Evolutionary conservation across 352 stramenopile genomes (phyloP).

Genomic region (Globisporangium alternatum): DNA sequence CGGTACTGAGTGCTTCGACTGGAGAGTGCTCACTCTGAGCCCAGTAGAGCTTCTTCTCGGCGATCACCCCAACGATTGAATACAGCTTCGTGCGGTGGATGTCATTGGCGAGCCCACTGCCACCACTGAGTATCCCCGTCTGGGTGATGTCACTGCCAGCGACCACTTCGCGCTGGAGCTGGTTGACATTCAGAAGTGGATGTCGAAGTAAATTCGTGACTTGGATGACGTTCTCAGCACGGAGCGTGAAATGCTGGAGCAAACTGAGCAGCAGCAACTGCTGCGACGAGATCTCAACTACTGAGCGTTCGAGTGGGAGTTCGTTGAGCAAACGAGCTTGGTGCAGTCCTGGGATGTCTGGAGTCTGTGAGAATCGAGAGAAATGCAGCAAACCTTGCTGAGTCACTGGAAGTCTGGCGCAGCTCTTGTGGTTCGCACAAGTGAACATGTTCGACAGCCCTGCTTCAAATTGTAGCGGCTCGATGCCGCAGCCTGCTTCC

Average conservation of each 20-base stretch:
- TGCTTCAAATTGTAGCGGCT: slow-evolving; percentile 11
- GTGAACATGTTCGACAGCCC: background rate
- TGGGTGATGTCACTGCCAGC: background rate
- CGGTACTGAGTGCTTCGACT: slow-evolving; percentile 11
- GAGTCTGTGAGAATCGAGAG: background rate
- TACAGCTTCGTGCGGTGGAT: slow-evolving; percentile 36
- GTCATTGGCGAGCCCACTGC: slow-evolving; percentile 10
- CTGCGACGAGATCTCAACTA: background rate
- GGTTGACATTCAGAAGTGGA: slow-evolving; percentile 11
- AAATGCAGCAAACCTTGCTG: slow-evolving; percentile 11
- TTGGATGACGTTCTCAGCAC: slow-evolving; percentile 23
- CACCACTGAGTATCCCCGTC: slow-evolving; percentile 1
- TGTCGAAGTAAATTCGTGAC: slow-evolving; percentile 25
- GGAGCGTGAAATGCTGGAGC: slow-evolving; percentile 21
- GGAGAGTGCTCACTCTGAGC: slow-evolving; percentile 13
- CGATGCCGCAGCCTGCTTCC: slow-evolving; percentile 1
- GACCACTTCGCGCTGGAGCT: slow-evolving; percentile 5
- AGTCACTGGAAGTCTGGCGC: background rate
- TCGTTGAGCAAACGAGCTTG: background rate
- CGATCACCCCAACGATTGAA: slow-evolving; percentile 32
- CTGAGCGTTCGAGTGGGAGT: background rate
- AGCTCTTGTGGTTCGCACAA: background rate
- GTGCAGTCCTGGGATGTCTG: background rate
- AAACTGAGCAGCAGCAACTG: slow-evolving; percentile 14
- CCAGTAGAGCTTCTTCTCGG: slow-evolving; percentile 34